Evolutionary conservation across 805 yeast species (phyloP).

Genomic region (Schwanniomyces occidentalis): DNA sequence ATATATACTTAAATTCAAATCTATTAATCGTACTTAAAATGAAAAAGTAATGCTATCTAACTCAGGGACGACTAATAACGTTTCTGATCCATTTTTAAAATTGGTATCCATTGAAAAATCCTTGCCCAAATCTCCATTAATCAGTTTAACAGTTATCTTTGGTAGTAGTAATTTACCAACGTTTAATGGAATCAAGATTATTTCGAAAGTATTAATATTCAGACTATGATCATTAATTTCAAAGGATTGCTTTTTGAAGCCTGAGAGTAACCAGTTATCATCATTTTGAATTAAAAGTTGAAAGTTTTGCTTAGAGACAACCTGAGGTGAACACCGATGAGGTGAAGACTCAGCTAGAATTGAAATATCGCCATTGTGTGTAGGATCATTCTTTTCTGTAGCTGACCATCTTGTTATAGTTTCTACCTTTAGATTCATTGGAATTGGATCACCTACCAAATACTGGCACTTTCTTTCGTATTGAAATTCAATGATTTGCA

Average conservation of each 20-base stretch:
- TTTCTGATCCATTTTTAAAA: constrained; percentile 65
- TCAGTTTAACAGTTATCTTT: constrained; percentile 42
- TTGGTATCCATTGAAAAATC: constrained; percentile 58
- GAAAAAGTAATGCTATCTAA: constrained; percentile 60
- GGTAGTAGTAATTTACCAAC: constrained; percentile 77
- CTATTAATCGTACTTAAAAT: constrained; percentile 34
- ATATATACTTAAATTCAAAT: too few relatives aligned
- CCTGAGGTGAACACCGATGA: constrained; percentile 1
- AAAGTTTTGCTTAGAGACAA: constrained; percentile 25
- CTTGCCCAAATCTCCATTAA: constrained; percentile 53
- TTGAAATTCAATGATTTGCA: constrained; percentile 56
- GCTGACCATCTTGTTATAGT: constrained; percentile 48
- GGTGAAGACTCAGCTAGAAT: constrained; percentile 28
- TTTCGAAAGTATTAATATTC: constrained; percentile 20
- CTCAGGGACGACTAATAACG: constrained; percentile 71
- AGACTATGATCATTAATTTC: constrained; percentile 24
- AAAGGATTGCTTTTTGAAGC: constrained; percentile 59
- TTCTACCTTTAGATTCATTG: constrained; percentile 40
- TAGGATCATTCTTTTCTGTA: constrained; percentile 8
- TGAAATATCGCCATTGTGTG: constrained; percentile 7
- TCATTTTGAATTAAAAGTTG: constrained; percentile 50
- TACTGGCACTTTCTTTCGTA: constrained; percentile 44
- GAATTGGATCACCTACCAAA: constrained; percentile 66
- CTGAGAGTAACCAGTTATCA: constrained; percentile 83
- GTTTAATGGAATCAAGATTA: constrained; percentile 70